Base-by-base conservation (phyloP, 1,284 basidiomycete genomes). In the Abortiporus biennis region DNA sequence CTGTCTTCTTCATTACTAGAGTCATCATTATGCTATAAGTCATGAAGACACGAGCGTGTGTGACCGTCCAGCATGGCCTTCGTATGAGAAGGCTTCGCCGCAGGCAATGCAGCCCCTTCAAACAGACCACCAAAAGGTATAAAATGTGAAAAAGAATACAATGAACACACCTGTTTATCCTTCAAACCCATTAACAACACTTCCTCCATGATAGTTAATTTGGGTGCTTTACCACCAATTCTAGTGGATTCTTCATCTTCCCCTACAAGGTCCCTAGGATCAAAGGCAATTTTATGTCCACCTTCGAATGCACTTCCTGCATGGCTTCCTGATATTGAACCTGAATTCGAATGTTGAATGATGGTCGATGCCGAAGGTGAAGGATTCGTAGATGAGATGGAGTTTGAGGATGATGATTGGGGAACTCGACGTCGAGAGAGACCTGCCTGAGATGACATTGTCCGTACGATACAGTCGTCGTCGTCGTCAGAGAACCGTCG, bases 131-230 rank as follows among this genome's bases (percentile, higher is more conserved):
- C n/a, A n/a, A n/a, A n/a, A n/a, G n/a, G n/a, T n/a, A n/a, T n/a
- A n/a, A n/a, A n/a, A n/a, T n/a, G n/a, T n/a, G n/a, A n/a, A n/a
- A n/a, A n/a, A n/a, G n/a, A n/a, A n/a, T n/a, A n/a, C n/a, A n/a
- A n/a, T n/a, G n/a, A 36, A 66, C 79, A 42, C 51, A 87, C 85
- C 69, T 91, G 88, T 57, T 87, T 88, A 65, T 93, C 92, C 60
- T 93, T 93, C 40, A 92, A 68, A 1, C 96, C 95, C 12, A 99
- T 69, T 42, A 99, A 65, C 42, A 99, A 67, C 13, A 99, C 83
- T 67, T 99, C 96, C 67, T 99, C 95, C 89, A 99, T 92, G 44
- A 99, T 77, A 6, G 95, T 99, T 53, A 99, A 68, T 47, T 76
- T 74, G 0, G 95, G 96, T 62, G 87, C 77, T 59, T 80, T 80